Percentiles rank a stretch among this genome's conserved stretches.
These are phyloP conservation scores for Noccaea bulbosa DNA, from an alignment of 345 rosid genomes.

Conservation along the genomic window DNA sequence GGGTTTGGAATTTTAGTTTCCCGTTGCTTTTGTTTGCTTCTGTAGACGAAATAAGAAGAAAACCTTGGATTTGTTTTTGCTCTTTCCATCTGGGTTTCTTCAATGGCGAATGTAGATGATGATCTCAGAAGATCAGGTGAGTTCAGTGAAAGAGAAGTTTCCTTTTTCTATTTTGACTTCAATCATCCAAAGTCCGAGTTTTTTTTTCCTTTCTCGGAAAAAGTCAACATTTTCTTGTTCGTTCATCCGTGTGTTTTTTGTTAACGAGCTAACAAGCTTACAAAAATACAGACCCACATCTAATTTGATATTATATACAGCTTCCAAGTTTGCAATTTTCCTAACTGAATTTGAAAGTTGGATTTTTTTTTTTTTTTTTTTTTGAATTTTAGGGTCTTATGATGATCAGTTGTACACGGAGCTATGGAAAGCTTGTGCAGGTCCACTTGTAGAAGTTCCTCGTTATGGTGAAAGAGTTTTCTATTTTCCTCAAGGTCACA, in stretches of 20 bases:
- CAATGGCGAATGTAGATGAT: constrained; percentile 57
- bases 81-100: constrained; percentile 13
- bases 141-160: neutral
- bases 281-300: neutral
- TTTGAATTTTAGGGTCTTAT: constrained; percentile 33
- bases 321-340: constrained; percentile 10
- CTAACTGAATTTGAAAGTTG: neutral
- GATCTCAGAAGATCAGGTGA: constrained; percentile 50
- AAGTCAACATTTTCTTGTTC: constrained; percentile 30
- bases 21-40: constrained; percentile 6
- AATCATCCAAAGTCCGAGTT: constrained; percentile 8
- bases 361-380: neutral
- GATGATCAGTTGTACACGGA: constrained; percentile 57
- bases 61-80: neutral
- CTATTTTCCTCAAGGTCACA: constrained; percentile 81
- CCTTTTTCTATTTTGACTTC: constrained; percentile 16
- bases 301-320: neutral
- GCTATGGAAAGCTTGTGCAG: constrained; percentile 85
- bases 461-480: constrained; percentile 62
- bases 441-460: constrained; percentile 76
- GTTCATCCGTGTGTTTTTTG: constrained; percentile 25
- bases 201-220: constrained; percentile 7
- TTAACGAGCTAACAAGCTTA: constrained; percentile 6
- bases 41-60: neutral
- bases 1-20: constrained; percentile 30